Base-by-base conservation (phyloP, 805 yeast genomes). In the Candida krabiensis region DNA sequence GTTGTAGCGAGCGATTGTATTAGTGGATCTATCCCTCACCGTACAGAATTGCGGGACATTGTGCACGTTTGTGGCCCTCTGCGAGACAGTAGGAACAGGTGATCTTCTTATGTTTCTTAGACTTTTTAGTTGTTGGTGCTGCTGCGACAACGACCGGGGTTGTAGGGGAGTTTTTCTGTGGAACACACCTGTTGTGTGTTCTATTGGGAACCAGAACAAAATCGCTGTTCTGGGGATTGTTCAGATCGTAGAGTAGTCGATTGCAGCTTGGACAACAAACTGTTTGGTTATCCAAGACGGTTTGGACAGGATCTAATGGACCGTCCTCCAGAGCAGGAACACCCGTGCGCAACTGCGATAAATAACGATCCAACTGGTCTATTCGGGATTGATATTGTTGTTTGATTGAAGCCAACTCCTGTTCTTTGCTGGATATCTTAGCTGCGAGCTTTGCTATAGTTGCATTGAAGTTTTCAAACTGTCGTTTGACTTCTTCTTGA, bases 351-450 rank as follows among this genome's bases (percentile, higher is more conserved):
- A 60, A 33, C 15, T 37, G 34, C 4, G 23, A 21, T 5, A 58
- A 37, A 24, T 56, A 55, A 8, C 34, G 37, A 19, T 58, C 56
- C 11, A 61, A 32, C 8, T 35, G 23, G 7, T 14, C 31, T 16
- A 58, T 23, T 17, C 50, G 52, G 2, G 41, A 40, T 5, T 39
- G 34, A 24, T 58, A 61, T n/a, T 46, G 40, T 13, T 38, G 30
- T 27, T 57, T 53, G 23, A 52, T 46, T 3, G 35, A 41, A 18
- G 66, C 71, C 16, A 73, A 50, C 42, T 72, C 72, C 28, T 55
- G 56, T 22, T 67, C 65, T 47, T 70, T 71, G 27, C 55, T 50
- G 5, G 52, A 47, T 9, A 71, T 60, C 2, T 58, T 56, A 33
- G 58, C 46, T 0, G 75, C 75, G n/a, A 72, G 56, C 9, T 46